Percentiles rank a stretch among this genome's conserved stretches.
Evolutionary conservation across 192 early-diverging fungal species (phyloP).

Genomic region (Chytriomyces sp.): DNA sequence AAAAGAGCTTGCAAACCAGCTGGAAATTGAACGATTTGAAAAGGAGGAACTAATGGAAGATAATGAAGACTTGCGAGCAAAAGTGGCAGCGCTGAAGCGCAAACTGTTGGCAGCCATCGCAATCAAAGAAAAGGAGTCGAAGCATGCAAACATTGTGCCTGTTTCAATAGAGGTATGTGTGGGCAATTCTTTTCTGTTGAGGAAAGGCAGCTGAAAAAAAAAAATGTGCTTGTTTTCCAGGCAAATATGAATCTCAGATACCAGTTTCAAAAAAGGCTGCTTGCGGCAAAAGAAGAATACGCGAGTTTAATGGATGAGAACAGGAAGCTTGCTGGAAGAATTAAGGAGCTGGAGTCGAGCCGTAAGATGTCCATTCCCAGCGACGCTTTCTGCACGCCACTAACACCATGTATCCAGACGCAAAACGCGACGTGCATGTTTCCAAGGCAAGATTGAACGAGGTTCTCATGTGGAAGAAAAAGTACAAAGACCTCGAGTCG

Average conservation of each 20-base stretch:
- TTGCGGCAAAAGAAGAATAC: slow-evolving; percentile 35
- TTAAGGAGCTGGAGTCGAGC: slow-evolving; percentile 33
- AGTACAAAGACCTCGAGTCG: slow-evolving; percentile 32
- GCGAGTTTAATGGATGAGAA: slow-evolving; percentile 38
- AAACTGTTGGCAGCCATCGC: slow-evolving; percentile 23
- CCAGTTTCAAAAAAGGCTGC: slow-evolving; percentile 33
- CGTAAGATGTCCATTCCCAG: slow-evolving; percentile 3
- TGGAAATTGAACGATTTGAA: slow-evolving; percentile 29
- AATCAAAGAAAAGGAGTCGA: slow-evolving; percentile 16
- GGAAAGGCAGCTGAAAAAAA: background rate
- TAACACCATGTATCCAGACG: slow-evolving; percentile 1
- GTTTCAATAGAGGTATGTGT: slow-evolving; percentile 37
- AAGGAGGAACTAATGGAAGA: slow-evolving; percentile 9
- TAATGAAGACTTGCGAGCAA: slow-evolving; percentile 31
- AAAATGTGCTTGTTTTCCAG: slow-evolving; percentile 16
- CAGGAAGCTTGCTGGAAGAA: slow-evolving; percentile 14
- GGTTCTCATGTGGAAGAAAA: slow-evolving; percentile 39
- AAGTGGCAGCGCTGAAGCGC: slow-evolving; percentile 32
- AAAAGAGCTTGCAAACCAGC: slow-evolving; percentile 9
- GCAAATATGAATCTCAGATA: slow-evolving; percentile 39
- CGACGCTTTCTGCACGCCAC: background rate
- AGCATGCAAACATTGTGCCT: slow-evolving; percentile 2
- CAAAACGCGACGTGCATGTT: slow-evolving; percentile 28
- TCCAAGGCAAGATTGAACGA: slow-evolving; percentile 36
- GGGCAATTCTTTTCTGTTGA: background rate